Base-by-base conservation (phyloP, 1,139 yeast genomes). In the Diutina sp. region DNA sequence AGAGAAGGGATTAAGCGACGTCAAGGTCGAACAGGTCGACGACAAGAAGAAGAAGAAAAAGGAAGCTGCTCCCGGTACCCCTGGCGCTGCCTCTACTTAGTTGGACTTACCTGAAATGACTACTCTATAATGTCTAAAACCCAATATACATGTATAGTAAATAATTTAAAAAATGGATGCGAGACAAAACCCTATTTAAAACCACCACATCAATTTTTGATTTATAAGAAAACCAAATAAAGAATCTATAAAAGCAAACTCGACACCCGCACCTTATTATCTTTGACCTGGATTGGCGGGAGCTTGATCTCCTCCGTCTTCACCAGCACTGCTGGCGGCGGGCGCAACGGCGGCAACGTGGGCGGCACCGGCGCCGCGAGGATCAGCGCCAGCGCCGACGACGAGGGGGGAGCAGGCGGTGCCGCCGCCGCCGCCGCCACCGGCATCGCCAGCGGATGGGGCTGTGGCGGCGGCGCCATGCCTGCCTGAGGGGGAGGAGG, bases 21-120 rank as follows among this genome's bases (percentile, higher is more conserved):
- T 91, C 61, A 89, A 90, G 71, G 95, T 91, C 30, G 97, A 90
- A 69, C 89, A 84, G 63, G 77, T 86, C 30, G 95, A 87, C 62
- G 95, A 88, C 61, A 87, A 85, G 73, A 86, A 85, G 72, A 85
- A 84, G 72, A 86, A 86, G 76, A 86, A 85, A 75, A 57, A 57
- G 11, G 61, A 56, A 29, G 61, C 61, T 1, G 60, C 59, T 16
- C 61, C 61, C 3, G 60, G 21, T 7, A n/a, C 45, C 32, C 41
- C 44, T 32, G 53, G 44, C 11, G 51, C 51, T 21, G 51, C 35
- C 21, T 38, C 35, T 21, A n/a, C n/a, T n/a, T n/a, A n/a, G n/a
- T n/a, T n/a, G n/a, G n/a, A n/a, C n/a, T n/a, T n/a, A 12, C 29
- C 28, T 18, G 48, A 11, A 11, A 1, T 14, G n/a, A 44, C 8